Evolutionary conservation across 805 yeast genomes (phyloP), one percentile per base, ranked within the genome.

Genomic region (Maudiozyma bulderi): DNA sequence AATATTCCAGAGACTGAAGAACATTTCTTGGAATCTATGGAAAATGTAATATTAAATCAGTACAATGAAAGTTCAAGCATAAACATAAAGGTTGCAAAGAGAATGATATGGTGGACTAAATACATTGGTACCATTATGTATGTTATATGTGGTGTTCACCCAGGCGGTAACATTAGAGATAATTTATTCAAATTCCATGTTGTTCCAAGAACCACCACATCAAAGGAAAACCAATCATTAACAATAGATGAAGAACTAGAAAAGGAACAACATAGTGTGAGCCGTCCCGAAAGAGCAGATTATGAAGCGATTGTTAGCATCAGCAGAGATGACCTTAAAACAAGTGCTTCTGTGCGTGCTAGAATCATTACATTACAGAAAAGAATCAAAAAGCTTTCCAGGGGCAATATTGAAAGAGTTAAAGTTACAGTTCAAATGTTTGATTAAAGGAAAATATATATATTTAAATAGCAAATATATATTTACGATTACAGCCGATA

Each of bases 71-170:
- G 72, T 35, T 46, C 48, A 6, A 33, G 32, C 8, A 5, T 5
- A 29, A 46, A 46, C 30, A n/a, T 29, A 10, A 15, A 28, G 6
- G 38, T 38, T 31, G 64, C 72, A 52, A 76, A 74, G 47, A 67
- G 74, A 46, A 67, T 77, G 29, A 71, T 79, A 28, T 83, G 85
- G 78, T 84, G 90, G 90, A 82, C 87, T 2, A 74, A 78, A 57
- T 82, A 80, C 56, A 72, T 81, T 53, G 91, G 91, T 32, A 77
- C 81, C 46, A 73, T 84, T 54, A 82, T 84, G 86, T 82, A 80
- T 62, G 84, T 84, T 44, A 77, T 84, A 42, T 84, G 90, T 62
- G 88, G 88, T 61, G 83, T 84, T 47, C 85, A 81, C 61, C 91
- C 91, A 8, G 89, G 89, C 49, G 91, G 90, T 15, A 81, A 80